These are phyloP conservation scores for Erythrophleum fordii DNA, from an alignment of 306 rosid genomes.

Conservation along the genomic window DNA sequence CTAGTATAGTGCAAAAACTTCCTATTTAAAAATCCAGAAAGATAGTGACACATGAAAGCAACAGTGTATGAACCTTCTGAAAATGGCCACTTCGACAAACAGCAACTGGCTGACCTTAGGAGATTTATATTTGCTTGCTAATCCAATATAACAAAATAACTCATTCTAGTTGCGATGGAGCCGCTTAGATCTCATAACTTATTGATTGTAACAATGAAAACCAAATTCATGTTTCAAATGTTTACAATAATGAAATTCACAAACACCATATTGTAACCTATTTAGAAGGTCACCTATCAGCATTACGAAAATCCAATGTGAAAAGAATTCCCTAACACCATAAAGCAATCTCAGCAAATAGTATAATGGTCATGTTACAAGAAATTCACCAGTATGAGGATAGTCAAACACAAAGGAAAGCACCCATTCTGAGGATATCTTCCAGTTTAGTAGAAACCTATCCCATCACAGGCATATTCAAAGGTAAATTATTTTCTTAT, in stretches of 20 bases:
- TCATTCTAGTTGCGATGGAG: neutral
- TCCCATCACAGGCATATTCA: too few species aligned
- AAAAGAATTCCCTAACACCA: neutral
- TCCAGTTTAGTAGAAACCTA: neutral
- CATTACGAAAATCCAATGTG: neutral
- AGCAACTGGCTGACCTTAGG: neutral
- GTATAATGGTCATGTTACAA: neutral
- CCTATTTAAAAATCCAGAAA: slow-evolving; percentile 3
- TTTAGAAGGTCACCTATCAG: neutral
- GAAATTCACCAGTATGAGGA: neutral
- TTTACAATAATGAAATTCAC: neutral
- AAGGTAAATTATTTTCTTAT: too few species aligned
- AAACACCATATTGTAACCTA: neutral
- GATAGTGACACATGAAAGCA: neutral
- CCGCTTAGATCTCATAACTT: neutral
- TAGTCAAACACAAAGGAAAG: neutral
- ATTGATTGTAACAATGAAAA: too few species aligned
- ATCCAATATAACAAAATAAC: neutral
- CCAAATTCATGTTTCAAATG: too few species aligned
- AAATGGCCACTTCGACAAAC: slow-evolving; percentile 1
- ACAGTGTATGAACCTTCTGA: neutral
- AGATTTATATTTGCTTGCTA: neutral
- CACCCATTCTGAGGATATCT: neutral
- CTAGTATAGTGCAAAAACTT: slow-evolving; percentile 19
- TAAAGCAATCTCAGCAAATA: neutral